Base-by-base conservation (phyloP, 106 monocot species). In the Chionographis japonica region DNA sequence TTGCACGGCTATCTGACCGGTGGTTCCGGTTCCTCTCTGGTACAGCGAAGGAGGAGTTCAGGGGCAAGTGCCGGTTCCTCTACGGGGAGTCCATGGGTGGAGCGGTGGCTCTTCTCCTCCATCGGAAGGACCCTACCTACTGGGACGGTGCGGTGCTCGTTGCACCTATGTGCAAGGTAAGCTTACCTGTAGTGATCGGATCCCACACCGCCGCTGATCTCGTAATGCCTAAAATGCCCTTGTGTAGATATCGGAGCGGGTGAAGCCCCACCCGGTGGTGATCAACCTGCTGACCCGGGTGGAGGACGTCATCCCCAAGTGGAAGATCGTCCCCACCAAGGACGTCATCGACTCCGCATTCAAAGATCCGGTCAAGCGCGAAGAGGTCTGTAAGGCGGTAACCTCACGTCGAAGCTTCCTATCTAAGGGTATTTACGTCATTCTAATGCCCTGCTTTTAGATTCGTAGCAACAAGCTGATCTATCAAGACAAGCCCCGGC, bases 21-120 rank as follows among this genome's bases (percentile, higher is more conserved):
- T n/a, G n/a, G n/a, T n/a, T n/a, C n/a, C n/a, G n/a, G n/a, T n/a
- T n/a, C n/a, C n/a, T n/a, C n/a, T n/a, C n/a, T n/a, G n/a, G n/a
- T n/a, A n/a, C n/a, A n/a, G n/a, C n/a, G n/a, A n/a, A n/a, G n/a
- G n/a, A n/a, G 51, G 83, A 81, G 51, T 65, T 90, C 61, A 74
- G 72, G 18, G 77, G 78, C 6, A 93, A 93, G 68, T 68, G 87
- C 4, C 56, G 98, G 73, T 99, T 93, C 57, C 76, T 99, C 6
- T 99, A 99, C 19, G 98, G 98, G 2, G 98, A 99, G 77, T 99
- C 98, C 18, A 98, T 93, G 98, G 98, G 98, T 6, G 98, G 98
- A 0, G 93, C 98, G 2, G 93, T 93, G 19, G 74, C 93, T 0
- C 83, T 99, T 15, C 90, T 90, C 46, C 79, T 98, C 9, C 98